Conservation (phyloP, 129 eudicot species). For the Flaveria brownii region DNA sequence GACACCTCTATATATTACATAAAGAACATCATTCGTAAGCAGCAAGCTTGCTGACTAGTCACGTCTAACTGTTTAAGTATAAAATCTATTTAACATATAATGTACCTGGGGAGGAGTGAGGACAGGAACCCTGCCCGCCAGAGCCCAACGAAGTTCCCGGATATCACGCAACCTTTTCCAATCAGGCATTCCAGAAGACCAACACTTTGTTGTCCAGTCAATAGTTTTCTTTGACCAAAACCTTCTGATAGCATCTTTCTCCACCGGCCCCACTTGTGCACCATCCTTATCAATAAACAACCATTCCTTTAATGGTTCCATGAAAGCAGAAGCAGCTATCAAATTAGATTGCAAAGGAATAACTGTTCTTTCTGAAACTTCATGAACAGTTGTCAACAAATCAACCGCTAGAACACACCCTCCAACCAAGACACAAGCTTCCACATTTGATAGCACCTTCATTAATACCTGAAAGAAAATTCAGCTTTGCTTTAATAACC, state of each 20-base stretch:
- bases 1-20: neutral
- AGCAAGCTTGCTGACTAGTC: slow-evolving; percentile 3
- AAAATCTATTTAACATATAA: slow-evolving; percentile 2
- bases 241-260: slow-evolving; percentile 94
- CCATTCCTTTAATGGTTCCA: slow-evolving; percentile 96
- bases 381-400: slow-evolving; percentile 85
- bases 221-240: slow-evolving; percentile 87
- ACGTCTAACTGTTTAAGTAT: neutral
- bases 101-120: slow-evolving; percentile 77
- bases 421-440: slow-evolving; percentile 94
- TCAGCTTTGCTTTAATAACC: slow-evolving; percentile 13
- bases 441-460: slow-evolving; percentile 89
- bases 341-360: slow-evolving; percentile 93
- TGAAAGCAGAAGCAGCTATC: slow-evolving; percentile 96
- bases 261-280: slow-evolving; percentile 89
- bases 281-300: slow-evolving; percentile 73
- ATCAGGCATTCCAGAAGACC: slow-evolving; percentile 97
- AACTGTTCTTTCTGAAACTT: slow-evolving; percentile 95
- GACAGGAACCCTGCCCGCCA: slow-evolving; percentile 86
- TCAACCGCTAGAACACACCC: slow-evolving; percentile 97
- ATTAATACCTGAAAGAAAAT: slow-evolving; percentile 67
- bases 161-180: slow-evolving; percentile 93
- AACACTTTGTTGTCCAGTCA: slow-evolving; percentile 90
- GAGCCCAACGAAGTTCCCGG: slow-evolving; percentile 98
- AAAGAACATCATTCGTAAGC: neutral